These are phyloP conservation scores for Hericium alpestre DNA, from an alignment of 768 basidiomycete genomes.

Conservation along the genomic window DNA sequence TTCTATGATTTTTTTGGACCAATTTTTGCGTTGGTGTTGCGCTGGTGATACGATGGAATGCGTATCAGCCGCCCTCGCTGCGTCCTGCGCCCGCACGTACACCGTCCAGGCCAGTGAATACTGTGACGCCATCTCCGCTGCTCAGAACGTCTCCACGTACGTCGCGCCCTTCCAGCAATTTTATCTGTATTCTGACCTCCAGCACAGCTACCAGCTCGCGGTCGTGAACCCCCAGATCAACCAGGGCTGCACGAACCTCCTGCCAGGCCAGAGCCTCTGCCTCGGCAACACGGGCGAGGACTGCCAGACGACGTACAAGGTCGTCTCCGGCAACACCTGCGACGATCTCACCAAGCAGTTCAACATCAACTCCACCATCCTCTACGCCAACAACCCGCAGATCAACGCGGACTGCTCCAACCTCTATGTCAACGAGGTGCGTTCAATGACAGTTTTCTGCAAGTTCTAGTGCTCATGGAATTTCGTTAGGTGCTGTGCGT, in stretches of 20 bases:
- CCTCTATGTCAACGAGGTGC: conserved; percentile 67
- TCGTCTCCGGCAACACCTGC: conserved; percentile 47
- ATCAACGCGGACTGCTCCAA: conserved; percentile 46
- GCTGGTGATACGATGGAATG: neutral
- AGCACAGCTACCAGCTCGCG: conserved; percentile 60
- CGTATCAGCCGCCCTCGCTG: conserved; percentile 20
- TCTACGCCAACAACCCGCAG: conserved; percentile 68
- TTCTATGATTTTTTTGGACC: neutral
- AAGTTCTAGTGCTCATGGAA: neutral
- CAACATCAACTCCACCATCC: conserved; percentile 42
- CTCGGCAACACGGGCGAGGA: conserved; percentile 51
- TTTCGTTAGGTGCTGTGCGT: conserved; percentile 43
- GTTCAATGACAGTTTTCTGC: conserved; percentile 9
- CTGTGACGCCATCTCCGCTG: conserved; percentile 59
- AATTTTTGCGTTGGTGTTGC: neutral
- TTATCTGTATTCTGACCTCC: neutral
- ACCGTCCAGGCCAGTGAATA: conserved; percentile 48
- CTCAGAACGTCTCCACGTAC: conserved; percentile 52
- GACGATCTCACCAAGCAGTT: conserved; percentile 30
- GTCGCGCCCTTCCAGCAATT: conserved; percentile 13
- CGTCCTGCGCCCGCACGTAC: conserved; percentile 45
- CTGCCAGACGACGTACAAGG: conserved; percentile 53
- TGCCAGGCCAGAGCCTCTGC: conserved; percentile 41
- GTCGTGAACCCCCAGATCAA: conserved; percentile 43
- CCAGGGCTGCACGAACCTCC: conserved; percentile 54